Conservation (phyloP, 1,139 yeast species). For the Hyphopichia fennica region DNA sequence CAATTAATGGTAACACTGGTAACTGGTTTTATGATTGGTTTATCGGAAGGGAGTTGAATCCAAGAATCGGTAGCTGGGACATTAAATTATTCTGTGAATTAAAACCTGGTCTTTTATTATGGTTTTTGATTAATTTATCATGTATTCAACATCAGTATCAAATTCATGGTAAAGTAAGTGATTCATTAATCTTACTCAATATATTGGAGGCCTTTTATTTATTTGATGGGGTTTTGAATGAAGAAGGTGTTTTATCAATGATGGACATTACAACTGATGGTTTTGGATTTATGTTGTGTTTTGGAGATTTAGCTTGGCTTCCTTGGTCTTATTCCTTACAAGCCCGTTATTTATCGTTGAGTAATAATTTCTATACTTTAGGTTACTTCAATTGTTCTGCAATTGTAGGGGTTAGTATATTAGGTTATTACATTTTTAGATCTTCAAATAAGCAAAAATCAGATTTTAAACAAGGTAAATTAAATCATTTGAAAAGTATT, state of each 20-base stretch:
- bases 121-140: conserved; percentile 78
- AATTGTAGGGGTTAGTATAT: conserved; percentile 40
- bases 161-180: conserved; percentile 57
- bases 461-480: conserved; percentile 74
- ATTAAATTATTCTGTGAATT: conserved; percentile 90
- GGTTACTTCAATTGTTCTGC: conserved; percentile 42
- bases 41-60: conserved; percentile 94
- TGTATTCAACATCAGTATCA: conserved; percentile 81
- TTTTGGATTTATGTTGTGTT: conserved; percentile 91
- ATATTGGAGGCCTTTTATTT: conserved; percentile 78
- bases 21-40: conserved; percentile 86
- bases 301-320: conserved; percentile 92
- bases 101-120: conserved; percentile 89
- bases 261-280: conserved; percentile 97
- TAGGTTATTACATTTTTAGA: conserved; percentile 83
- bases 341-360: conserved; percentile 71
- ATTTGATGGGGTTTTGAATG: conserved; percentile 89
- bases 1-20: conserved; percentile 85
- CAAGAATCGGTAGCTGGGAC: conserved; percentile 83
- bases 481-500: conserved; percentile 65
- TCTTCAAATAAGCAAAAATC: conserved; percentile 84
- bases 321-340: conserved; percentile 92
- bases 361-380: conserved; percentile 54
- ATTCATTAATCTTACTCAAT: conserved; percentile 71
- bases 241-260: conserved; percentile 87